Evolutionary conservation across 805 yeast genomes (phyloP).

Genomic region (Myxozyma vanderwaltii): DNA sequence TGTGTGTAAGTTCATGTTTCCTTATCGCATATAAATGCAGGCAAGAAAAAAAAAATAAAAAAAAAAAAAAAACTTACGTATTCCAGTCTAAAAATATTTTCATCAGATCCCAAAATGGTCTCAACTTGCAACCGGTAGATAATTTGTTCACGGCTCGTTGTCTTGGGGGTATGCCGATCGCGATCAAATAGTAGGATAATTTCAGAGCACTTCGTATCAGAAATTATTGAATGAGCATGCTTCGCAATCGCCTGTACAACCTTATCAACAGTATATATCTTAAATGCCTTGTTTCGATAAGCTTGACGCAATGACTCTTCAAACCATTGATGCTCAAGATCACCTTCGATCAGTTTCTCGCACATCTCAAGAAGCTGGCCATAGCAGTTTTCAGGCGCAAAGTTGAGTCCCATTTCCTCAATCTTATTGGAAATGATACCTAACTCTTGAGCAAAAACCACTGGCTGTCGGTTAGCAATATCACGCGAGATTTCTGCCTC

Average conservation of each 20-base stretch:
- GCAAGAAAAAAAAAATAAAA: no score
- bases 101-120: slow-evolving; percentile 77
- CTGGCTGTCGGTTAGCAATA: slow-evolving; percentile 50
- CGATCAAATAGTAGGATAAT: slow-evolving; percentile 78
- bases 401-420: slow-evolving; percentile 75
- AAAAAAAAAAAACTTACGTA: slow-evolving; percentile 43
- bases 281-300: slow-evolving; percentile 88
- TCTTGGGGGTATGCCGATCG: slow-evolving; percentile 64
- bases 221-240: slow-evolving; percentile 80
- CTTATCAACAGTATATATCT: slow-evolving; percentile 88
- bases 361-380: slow-evolving; percentile 74
- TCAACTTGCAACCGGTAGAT: slow-evolving; percentile 87
- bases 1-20: no score
- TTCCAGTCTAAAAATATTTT: slow-evolving; percentile 87
- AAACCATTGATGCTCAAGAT: slow-evolving; percentile 88
- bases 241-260: slow-evolving; percentile 81
- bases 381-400: slow-evolving; percentile 53
- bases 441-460: slow-evolving; percentile 79
- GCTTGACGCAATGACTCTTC: slow-evolving; percentile 96
- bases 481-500: slow-evolving; percentile 74
- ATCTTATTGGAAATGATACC: slow-evolving; percentile 78
- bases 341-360: slow-evolving; percentile 80
- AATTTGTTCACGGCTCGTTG: slow-evolving; percentile 85
- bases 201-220: slow-evolving; percentile 79
- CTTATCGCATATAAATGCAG: no score